These are phyloP conservation scores for Ophiostoma populinum DNA, from an alignment of 2,329 filamentous ascomycete genomes.

Conservation along the genomic window DNA sequence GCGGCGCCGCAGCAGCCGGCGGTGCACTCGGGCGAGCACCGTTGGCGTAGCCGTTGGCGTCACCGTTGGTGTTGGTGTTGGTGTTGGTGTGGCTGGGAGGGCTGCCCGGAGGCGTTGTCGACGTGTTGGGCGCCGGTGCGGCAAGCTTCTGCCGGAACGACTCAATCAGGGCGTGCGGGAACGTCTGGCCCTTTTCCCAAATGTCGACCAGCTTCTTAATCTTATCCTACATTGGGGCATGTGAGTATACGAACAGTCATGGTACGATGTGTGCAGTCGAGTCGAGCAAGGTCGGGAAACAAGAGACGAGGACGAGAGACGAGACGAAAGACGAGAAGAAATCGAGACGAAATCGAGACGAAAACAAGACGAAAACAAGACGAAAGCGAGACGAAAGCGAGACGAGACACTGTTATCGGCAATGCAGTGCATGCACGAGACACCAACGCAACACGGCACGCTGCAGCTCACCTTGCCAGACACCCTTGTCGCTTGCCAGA, in stretches of 20 bases:
- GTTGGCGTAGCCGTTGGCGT: neutral
- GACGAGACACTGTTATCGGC: too few relatives aligned
- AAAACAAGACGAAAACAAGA: neutral
- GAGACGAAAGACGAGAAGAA: conserved; percentile 13
- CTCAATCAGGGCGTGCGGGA: conserved; percentile 61
- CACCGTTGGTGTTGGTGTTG: neutral
- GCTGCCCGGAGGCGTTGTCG: conserved; percentile 54
- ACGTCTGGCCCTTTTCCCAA: conserved; percentile 91
- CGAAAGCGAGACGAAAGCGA: too few relatives aligned
- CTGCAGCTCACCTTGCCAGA: too few relatives aligned
- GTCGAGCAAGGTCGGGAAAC: too few relatives aligned
- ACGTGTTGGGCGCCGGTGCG: conserved; percentile 47
- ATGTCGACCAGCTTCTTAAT: conserved; percentile 92
- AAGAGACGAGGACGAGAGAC: neutral
- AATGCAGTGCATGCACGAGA: too few relatives aligned
- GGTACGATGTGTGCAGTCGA: too few relatives aligned
- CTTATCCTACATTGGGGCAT: conserved; percentile 93
- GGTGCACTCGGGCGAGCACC: conserved; percentile 14
- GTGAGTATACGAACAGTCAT: too few relatives aligned
- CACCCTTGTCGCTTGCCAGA: too few relatives aligned
- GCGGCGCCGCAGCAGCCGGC: conserved; percentile 13
- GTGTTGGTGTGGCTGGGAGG: conserved; percentile 29
- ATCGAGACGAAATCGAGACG: neutral
- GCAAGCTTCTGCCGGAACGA: conserved; percentile 70
- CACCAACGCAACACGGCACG: too few relatives aligned